Conservation (phyloP, 306 rosid species). For the Pyrus pyrifolia region DNA sequence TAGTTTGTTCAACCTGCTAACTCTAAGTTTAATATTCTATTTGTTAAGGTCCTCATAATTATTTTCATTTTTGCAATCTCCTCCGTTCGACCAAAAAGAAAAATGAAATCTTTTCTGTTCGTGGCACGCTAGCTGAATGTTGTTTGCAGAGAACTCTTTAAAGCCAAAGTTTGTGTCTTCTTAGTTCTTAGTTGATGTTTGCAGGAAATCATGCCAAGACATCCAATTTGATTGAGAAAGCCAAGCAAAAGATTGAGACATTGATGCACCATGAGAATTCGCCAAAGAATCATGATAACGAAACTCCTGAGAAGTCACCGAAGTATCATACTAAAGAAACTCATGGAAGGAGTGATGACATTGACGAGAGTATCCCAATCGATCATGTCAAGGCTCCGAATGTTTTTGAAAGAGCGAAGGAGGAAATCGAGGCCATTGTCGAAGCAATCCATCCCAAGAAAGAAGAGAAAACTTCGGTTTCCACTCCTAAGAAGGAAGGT, state of each 20-base stretch:
- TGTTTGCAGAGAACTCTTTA: not conserved
- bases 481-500: constrained; percentile 20
- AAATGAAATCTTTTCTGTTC: not conserved
- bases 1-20: too few species aligned
- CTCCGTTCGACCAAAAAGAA: not conserved
- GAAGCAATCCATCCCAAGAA: constrained; percentile 52
- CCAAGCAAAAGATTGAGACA: constrained; percentile 47
- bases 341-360: constrained; percentile 54
- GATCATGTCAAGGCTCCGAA: constrained; percentile 54
- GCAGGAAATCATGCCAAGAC: constrained; percentile 33
- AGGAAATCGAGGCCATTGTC: constrained; percentile 64
- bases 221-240: constrained; percentile 26
- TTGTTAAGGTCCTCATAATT: not conserved
- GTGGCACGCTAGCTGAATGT: not conserved
- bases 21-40: not conserved
- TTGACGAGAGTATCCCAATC: constrained; percentile 48
- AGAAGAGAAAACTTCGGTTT: constrained; percentile 14
- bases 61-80: too few species aligned
- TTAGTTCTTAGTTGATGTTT: constrained; percentile 18
- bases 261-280: constrained; percentile 43
- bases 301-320: constrained; percentile 30
- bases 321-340: constrained; percentile 51
- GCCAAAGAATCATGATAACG: constrained; percentile 30
- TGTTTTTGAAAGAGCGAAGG: constrained; percentile 58
- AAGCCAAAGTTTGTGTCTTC: not conserved